Evolutionary conservation across 164 flowering plant genomes (phyloP).

Genomic region (Buxus sempervirens): DNA sequence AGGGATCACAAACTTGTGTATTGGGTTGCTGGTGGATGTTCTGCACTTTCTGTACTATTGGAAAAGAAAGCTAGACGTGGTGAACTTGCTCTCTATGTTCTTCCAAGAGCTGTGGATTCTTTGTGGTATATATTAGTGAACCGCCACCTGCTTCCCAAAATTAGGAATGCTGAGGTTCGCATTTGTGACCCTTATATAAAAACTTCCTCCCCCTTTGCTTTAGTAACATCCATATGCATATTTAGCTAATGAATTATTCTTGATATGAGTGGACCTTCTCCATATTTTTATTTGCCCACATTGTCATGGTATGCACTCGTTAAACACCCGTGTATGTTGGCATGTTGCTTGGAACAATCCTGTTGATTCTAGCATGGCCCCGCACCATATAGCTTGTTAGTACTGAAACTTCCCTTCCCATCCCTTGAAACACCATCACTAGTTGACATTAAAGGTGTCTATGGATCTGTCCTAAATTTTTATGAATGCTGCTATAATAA

Average conservation of each 20-base stretch:
- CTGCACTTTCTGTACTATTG: slow-evolving; percentile 84
- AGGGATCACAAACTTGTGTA: slow-evolving; percentile 90
- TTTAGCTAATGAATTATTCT: background rate
- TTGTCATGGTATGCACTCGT: too few species aligned
- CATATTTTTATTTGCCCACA: too few species aligned
- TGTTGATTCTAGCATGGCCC: too few species aligned
- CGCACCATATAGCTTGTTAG: too few species aligned
- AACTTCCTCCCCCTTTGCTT: background rate
- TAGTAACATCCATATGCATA: background rate
- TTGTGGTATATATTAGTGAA: slow-evolving; percentile 87
- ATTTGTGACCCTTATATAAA: background rate
- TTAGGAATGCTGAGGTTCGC: slow-evolving; percentile 87
- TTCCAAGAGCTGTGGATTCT: slow-evolving; percentile 95
- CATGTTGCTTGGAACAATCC: background rate
- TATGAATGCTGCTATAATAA: too few species aligned
- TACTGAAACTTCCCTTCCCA: too few species aligned
- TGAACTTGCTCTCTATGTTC: slow-evolving; percentile 91
- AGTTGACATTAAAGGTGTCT: too few species aligned
- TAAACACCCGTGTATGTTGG: too few species aligned
- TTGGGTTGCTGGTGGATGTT: slow-evolving; percentile 82
- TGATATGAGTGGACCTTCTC: background rate
- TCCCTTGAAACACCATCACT: too few species aligned
- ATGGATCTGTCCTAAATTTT: too few species aligned
- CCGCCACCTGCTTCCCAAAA: slow-evolving; percentile 73
- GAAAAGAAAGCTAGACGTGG: slow-evolving; percentile 89